Conservation (phyloP, 345 rosid species). For the Euclidium syriacum region DNA sequence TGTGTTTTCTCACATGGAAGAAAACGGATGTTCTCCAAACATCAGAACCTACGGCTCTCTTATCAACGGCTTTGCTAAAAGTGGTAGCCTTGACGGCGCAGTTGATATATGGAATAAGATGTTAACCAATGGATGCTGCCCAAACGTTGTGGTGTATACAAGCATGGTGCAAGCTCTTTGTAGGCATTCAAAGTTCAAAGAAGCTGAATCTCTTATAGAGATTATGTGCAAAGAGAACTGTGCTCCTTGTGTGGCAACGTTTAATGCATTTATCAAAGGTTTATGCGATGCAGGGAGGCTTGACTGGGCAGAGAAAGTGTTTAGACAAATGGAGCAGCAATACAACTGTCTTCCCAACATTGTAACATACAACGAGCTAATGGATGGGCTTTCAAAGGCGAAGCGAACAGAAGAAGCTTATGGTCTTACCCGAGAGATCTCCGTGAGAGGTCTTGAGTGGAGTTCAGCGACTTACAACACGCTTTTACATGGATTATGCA, state of each 20-base stretch:
- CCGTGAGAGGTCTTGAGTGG: conserved; percentile 39
- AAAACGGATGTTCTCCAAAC: conserved; percentile 43
- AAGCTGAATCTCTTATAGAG: conserved; percentile 58
- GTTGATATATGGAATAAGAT: conserved; percentile 80
- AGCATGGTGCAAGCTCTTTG: conserved; percentile 82
- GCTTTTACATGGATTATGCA: conserved; percentile 55
- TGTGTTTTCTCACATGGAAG: conserved; percentile 55
- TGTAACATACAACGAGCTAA: conserved; percentile 61
- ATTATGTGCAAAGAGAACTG: conserved; percentile 54
- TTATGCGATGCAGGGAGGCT: conserved; percentile 57
- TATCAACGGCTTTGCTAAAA: conserved; percentile 69
- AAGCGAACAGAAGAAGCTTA: conserved; percentile 43
- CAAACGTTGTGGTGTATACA: conserved; percentile 76
- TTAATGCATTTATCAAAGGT: conserved; percentile 63
- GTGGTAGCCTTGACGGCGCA: conserved; percentile 51
- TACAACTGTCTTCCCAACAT: conserved; percentile 52
- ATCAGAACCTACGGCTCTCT: conserved; percentile 61
- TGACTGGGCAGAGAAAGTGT: conserved; percentile 54
- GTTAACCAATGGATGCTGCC: conserved; percentile 57
- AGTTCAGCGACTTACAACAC: conserved; percentile 60
- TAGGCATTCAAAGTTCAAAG: conserved; percentile 49
- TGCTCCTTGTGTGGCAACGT: conserved; percentile 59
- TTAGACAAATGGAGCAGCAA: conserved; percentile 45
- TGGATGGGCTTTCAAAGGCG: conserved; percentile 52
- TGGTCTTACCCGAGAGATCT: conserved; percentile 45